Conservation (phyloP, 805 yeast species). For the Starmerella vitae region DNA sequence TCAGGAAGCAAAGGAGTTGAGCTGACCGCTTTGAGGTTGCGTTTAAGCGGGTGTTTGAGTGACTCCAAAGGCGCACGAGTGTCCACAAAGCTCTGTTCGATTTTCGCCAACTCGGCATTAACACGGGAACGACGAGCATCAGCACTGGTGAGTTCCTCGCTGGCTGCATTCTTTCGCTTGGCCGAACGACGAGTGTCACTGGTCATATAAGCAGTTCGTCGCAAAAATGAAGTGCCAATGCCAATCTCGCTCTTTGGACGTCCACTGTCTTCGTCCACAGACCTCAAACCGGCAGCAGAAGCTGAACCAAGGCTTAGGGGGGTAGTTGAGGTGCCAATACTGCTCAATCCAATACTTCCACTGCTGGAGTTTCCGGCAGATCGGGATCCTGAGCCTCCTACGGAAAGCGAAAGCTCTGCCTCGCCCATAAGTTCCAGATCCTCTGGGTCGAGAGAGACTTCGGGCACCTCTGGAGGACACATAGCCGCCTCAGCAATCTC, state of each 20-base stretch:
- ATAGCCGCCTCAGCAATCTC: constrained; percentile 35
- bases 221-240: constrained; percentile 18
- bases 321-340: neutral
- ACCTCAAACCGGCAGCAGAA: neutral
- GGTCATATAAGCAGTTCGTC: constrained; percentile 80
- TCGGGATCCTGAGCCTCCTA: neutral
- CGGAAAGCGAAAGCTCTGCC: constrained; percentile 39
- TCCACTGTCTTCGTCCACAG: no score
- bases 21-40: constrained; percentile 54
- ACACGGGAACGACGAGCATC: constrained; percentile 35
- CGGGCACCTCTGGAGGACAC: constrained; percentile 26
- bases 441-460: constrained; percentile 51
- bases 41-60: constrained; percentile 68
- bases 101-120: constrained; percentile 47
- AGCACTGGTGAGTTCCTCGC: constrained; percentile 6
- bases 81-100: constrained; percentile 65
- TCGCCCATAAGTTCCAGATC: constrained; percentile 69
- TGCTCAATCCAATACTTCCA: neutral
- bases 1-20: constrained; percentile 82
- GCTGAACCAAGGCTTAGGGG: neutral
- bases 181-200: constrained; percentile 35
- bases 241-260: constrained; percentile 16
- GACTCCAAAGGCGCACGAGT: constrained; percentile 35
- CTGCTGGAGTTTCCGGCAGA: neutral
- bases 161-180: constrained; percentile 20